Percentiles rank a stretch among this genome's conserved stretches.
These are phyloP conservation scores for Aspergillus alliaceus DNA, from an alignment of 2,329 filamentous ascomycete genomes.

Conservation along the genomic window DNA sequence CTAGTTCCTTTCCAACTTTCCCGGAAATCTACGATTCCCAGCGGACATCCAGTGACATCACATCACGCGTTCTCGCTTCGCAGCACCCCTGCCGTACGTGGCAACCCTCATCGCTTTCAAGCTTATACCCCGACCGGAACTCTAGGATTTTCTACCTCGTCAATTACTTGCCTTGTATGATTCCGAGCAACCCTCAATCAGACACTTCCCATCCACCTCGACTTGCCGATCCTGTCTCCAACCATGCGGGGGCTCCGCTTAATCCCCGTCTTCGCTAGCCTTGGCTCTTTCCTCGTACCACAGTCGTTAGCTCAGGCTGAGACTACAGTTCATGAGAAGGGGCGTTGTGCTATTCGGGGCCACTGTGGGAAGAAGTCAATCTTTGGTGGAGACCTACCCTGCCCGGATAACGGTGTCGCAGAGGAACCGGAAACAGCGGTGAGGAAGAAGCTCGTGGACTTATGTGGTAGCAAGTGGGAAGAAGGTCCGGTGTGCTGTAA, in stretches of 20 bases:
- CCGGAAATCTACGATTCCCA: neutral
- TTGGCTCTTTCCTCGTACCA: slow-evolving; percentile 28
- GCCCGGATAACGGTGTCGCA: slow-evolving; percentile 84
- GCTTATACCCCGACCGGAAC: neutral
- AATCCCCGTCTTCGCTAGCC: slow-evolving; percentile 24
- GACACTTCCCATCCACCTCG: neutral
- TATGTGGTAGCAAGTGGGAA: slow-evolving; percentile 87
- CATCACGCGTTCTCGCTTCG: neutral
- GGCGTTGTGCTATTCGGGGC: slow-evolving; percentile 85
- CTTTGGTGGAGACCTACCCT: slow-evolving; percentile 87
- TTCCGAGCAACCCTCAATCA: neutral
- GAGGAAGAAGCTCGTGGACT: slow-evolving; percentile 73
- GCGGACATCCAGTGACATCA: neutral
- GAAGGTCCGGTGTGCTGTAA: slow-evolving; percentile 82
- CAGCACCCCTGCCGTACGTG: neutral
- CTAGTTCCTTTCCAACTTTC: neutral
- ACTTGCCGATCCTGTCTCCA: slow-evolving; percentile 6
- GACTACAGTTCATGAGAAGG: slow-evolving; percentile 71
- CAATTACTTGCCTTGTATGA: slow-evolving; percentile 4
- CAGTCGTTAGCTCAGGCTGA: slow-evolving; percentile 31
- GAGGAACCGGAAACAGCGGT: slow-evolving; percentile 69
- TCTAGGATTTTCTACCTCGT: neutral
- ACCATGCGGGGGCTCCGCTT: slow-evolving; percentile 34
- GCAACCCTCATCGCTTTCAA: neutral
- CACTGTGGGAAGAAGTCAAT: slow-evolving; percentile 89